A percentile compares a stretch with the other conserved stretches of the same genome.
Conservation (phyloP, 371 early-diverging fungal species). For the Nosema bombycis region DNA sequence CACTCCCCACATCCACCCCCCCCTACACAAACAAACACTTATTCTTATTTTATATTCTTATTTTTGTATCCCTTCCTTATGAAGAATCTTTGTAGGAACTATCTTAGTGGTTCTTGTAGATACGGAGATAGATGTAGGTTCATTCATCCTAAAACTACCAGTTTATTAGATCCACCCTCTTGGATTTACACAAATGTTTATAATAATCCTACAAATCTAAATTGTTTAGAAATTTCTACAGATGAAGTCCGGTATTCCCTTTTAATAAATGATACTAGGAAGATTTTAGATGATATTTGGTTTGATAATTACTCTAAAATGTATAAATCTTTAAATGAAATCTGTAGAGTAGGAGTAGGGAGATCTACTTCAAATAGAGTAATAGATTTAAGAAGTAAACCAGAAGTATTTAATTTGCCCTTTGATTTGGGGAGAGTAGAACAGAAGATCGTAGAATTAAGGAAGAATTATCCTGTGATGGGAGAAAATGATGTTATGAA, state of each 20-base stretch:
- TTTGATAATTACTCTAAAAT: constrained; percentile 26
- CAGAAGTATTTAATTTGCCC: constrained; percentile 35
- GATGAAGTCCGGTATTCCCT: constrained; percentile 37
- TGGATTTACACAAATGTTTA: constrained; percentile 41
- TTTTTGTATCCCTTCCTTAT: too few species aligned
- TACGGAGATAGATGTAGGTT: constrained; percentile 51
- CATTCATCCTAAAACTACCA: constrained; percentile 29
- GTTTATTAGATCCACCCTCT: constrained; percentile 52
- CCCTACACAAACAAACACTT: too few species aligned
- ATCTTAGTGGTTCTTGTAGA: constrained; percentile 47
- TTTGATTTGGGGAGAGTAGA: constrained; percentile 35
- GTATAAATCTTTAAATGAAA: constrained; percentile 10
- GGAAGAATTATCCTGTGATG: constrained; percentile 1
- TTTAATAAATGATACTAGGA: constrained; percentile 19
- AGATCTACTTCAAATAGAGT: constrained; percentile 19
- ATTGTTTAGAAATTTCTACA: constrained; percentile 19
- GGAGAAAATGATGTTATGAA: neutral
- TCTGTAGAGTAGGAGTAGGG: constrained; percentile 12
- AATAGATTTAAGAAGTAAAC: constrained; percentile 25
- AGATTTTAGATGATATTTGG: constrained; percentile 28
- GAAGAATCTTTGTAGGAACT: constrained; percentile 48
- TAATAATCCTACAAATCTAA: constrained; percentile 11
- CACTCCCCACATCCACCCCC: too few species aligned
- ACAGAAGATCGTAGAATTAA: constrained; percentile 13
- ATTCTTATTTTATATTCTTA: too few species aligned